These are phyloP conservation scores for Phaeotremella fagi DNA, from an alignment of 768 basidiomycete genomes.

Conservation along the genomic window DNA sequence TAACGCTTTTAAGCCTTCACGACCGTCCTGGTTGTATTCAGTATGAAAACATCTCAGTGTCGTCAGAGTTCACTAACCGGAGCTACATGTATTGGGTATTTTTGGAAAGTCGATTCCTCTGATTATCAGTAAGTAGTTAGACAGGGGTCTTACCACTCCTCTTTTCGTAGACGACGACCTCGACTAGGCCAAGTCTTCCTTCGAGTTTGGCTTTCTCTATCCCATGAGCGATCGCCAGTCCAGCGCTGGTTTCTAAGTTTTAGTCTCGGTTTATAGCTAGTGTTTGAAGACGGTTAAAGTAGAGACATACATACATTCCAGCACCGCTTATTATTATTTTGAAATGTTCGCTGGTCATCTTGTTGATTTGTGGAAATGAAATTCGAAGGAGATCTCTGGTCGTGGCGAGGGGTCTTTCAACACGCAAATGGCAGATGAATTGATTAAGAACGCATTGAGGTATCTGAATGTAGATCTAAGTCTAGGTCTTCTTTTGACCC, in stretches of 20 bases:
- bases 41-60: background rate
- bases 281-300: too few species aligned
- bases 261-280: background rate
- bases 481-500: too few species aligned
- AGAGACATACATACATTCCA: constrained; percentile 20
- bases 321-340: constrained; percentile 14
- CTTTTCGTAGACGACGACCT: constrained; percentile 8
- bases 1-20: constrained; percentile 4
- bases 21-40: constrained; percentile 5
- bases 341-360: constrained; percentile 1
- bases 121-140: background rate
- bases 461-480: too few species aligned
- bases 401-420: too few species aligned
- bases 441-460: too few species aligned
- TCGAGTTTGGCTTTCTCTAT: constrained; percentile 4
- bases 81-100: constrained; percentile 8
- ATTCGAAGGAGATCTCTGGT: too few species aligned
- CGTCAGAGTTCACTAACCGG: background rate
- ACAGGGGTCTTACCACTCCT: background rate
- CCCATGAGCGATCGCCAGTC: constrained; percentile 9
- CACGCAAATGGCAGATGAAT: too few species aligned
- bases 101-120: background rate
- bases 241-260: too few species aligned
- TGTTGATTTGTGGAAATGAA: too few species aligned
- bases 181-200: background rate